Evolutionary conservation across 768 basidiomycete species (phyloP).

Genomic region (Suillus tomentosus): DNA sequence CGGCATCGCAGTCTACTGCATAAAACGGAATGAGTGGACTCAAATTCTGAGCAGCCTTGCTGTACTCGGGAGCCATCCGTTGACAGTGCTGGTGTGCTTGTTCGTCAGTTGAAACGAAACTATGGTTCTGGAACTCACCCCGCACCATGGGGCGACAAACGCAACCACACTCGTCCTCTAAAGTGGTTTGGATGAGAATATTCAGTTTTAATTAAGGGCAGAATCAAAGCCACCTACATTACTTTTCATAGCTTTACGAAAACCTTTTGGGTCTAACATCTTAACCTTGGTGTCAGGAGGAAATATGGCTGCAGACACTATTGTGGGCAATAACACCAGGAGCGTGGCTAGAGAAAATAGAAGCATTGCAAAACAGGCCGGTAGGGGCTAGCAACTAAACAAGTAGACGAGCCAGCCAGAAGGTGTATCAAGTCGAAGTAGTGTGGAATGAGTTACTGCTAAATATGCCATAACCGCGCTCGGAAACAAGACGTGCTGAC

Average conservation of each 20-base stretch:
- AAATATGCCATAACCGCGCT: not conserved
- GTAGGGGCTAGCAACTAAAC: not conserved
- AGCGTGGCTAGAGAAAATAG: constrained; percentile 20
- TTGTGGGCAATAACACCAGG: constrained; percentile 31
- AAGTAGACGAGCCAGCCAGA: not conserved
- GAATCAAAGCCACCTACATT: constrained; percentile 55
- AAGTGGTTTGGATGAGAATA: constrained; percentile 1
- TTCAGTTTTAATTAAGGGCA: not conserved
- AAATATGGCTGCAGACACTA: constrained; percentile 49
- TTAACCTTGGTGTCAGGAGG: constrained; percentile 63
- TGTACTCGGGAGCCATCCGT: constrained; percentile 81
- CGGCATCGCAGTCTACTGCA: constrained; percentile 90
- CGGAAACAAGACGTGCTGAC: constrained; percentile 1
- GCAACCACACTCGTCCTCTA: constrained; percentile 81
- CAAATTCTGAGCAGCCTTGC: constrained; percentile 76
- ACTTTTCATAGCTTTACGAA: constrained; percentile 69
- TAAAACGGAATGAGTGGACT: constrained; percentile 85
- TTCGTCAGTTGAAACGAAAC: constrained; percentile 1
- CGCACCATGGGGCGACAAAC: constrained; percentile 96
- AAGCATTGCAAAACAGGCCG: constrained; percentile 21
- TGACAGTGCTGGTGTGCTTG: constrained; percentile 69
- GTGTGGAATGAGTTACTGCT: not conserved
- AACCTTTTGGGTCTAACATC: constrained; percentile 69
- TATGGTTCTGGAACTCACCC: constrained; percentile 46
- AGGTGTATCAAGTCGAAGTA: not conserved